These are phyloP conservation scores for Microdochium bolleyi DNA, from an alignment of 2,329 filamentous ascomycete genomes.

Conservation along the genomic window DNA sequence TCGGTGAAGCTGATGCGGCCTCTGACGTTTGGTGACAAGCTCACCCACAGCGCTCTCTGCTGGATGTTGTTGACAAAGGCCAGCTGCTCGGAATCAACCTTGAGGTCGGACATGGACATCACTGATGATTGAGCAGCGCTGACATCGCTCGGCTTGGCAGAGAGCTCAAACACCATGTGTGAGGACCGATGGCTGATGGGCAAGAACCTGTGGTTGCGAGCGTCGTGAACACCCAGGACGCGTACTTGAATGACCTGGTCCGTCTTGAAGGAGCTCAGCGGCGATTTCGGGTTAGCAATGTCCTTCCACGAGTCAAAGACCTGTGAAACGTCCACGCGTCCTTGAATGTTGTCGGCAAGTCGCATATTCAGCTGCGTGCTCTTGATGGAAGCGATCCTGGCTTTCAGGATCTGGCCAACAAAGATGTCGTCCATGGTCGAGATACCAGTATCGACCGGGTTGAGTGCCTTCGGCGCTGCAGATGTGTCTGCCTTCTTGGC, in stretches of 20 bases:
- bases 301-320: constrained; percentile 83
- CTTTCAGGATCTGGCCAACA: constrained; percentile 67
- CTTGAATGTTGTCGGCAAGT: constrained; percentile 79
- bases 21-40: constrained; percentile 78
- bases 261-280: constrained; percentile 64
- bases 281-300: constrained; percentile 73
- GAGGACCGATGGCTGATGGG: constrained; percentile 80
- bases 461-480: constrained; percentile 28
- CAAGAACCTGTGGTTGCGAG: constrained; percentile 82
- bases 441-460: constrained; percentile 54
- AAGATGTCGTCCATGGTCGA: constrained; percentile 62
- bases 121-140: constrained; percentile 35
- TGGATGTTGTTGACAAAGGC: constrained; percentile 89
- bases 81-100: constrained; percentile 62
- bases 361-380: constrained; percentile 89
- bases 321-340: constrained; percentile 89
- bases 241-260: constrained; percentile 67
- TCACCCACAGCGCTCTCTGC: constrained; percentile 79
- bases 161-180: constrained; percentile 81
- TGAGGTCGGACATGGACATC: constrained; percentile 65
- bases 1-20: constrained; percentile 79
- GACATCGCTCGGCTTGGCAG: constrained; percentile 64
- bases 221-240: constrained; percentile 82
- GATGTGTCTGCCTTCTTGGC: constrained; percentile 22
- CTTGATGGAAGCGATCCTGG: constrained; percentile 75